Evolutionary conservation across 2,329 filamentous ascomycete genomes (phyloP).

Genomic region (Xylaria sp.): DNA sequence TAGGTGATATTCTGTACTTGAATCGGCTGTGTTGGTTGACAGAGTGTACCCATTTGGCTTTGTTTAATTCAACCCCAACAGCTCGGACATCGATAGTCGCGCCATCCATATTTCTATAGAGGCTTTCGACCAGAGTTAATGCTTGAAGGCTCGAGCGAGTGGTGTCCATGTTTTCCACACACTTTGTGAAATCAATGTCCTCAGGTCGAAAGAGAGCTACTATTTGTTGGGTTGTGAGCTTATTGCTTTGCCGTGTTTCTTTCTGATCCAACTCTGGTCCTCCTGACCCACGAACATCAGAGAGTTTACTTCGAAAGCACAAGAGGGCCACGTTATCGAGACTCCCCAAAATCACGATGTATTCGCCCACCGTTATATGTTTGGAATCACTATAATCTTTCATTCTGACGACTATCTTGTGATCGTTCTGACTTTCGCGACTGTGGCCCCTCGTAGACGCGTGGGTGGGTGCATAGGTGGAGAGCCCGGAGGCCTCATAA

Average conservation of each 20-base stretch:
- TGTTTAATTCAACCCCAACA: neutral
- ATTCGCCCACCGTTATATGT: neutral
- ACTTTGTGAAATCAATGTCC: constrained; percentile 4
- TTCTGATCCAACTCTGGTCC: neutral
- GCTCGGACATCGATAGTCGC: constrained; percentile 14
- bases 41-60: neutral
- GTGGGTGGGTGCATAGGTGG: too few species aligned
- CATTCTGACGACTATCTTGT: neutral
- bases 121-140: neutral
- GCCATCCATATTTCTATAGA: neutral
- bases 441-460: neutral
- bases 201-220: constrained; percentile 2
- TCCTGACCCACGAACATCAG: neutral
- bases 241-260: neutral
- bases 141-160: neutral
- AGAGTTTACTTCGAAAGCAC: neutral
- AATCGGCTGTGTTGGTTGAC: neutral
- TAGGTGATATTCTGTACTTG: neutral
- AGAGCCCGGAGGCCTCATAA: too few species aligned
- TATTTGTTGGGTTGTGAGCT: neutral
- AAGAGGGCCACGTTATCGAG: constrained; percentile 5
- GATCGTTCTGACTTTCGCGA: neutral
- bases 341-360: neutral
- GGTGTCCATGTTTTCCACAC: neutral
- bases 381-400: neutral